Conservation (phyloP, 208 protist species). For the Acanthamoeba castellanii region DNA sequence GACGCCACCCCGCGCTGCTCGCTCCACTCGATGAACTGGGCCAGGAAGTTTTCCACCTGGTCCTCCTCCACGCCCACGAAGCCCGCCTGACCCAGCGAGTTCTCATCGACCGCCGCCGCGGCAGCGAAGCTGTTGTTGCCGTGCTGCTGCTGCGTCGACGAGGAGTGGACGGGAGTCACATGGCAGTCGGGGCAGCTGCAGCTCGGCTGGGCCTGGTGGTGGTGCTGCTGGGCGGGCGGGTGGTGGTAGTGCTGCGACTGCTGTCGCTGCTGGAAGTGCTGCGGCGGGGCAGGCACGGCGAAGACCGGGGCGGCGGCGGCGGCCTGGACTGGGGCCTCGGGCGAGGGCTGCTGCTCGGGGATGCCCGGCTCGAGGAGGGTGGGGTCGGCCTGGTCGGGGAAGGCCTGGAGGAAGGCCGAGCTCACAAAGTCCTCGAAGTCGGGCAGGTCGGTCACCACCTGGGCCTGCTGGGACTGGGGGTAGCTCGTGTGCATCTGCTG, state of each 20-base stretch:
- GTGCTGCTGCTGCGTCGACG: background rate
- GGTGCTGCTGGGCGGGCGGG: background rate
- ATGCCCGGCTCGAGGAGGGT: background rate
- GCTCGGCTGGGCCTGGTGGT: background rate
- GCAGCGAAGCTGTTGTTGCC: background rate
- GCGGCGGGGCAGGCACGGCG: background rate
- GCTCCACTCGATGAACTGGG: constrained; percentile 46
- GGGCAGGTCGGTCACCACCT: background rate
- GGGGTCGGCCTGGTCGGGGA: background rate
- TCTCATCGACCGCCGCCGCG: background rate
- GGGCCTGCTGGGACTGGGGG: background rate
- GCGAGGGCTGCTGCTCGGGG: background rate
- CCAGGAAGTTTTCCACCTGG: background rate
- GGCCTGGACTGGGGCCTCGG: background rate
- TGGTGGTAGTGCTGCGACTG: background rate
- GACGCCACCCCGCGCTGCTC: constrained; percentile 22
- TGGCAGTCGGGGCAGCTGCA: constrained; percentile 43
- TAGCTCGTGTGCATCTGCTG: background rate
- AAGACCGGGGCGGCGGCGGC: background rate
- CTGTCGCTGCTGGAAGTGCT: background rate
- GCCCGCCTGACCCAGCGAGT: too few relatives aligned
- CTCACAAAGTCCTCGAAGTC: constrained; percentile 49
- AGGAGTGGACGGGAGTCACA: background rate
- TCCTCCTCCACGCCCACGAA: background rate
- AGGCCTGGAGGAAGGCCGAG: constrained; percentile 27